Evolutionary conservation across 345 rosid genomes (phyloP).

Genomic region (Gossypium stocksii): DNA sequence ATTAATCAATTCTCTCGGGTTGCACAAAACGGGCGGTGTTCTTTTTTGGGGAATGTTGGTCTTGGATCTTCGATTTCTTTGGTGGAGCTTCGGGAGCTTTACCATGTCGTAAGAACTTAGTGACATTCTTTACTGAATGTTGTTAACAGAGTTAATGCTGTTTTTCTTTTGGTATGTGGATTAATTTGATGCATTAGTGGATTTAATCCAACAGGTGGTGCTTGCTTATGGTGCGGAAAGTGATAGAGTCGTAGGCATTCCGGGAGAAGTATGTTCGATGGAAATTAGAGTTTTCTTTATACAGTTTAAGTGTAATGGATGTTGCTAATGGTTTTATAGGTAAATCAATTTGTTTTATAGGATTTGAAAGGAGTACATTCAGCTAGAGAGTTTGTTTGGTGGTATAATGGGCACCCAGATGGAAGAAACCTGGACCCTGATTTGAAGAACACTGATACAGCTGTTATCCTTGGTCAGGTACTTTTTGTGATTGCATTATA

Average conservation of each 20-base stretch:
- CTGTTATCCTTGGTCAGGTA: constrained; percentile 85
- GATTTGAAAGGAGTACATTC: constrained; percentile 64
- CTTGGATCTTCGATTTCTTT: constrained; percentile 69
- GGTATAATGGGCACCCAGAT: constrained; percentile 96
- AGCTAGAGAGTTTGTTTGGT: constrained; percentile 96
- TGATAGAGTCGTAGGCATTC: constrained; percentile 75
- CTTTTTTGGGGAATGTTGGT: constrained; percentile 71
- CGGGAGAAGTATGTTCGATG: constrained; percentile 63
- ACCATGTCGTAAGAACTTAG: constrained; percentile 50
- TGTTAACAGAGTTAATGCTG: neutral
- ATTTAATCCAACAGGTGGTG: constrained; percentile 57
- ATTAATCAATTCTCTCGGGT: constrained; percentile 86
- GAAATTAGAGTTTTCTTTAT: neutral
- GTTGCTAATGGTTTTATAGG: neutral
- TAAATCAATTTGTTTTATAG: constrained; percentile 26
- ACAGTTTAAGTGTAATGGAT: neutral
- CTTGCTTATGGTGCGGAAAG: constrained; percentile 98
- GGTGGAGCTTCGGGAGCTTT: constrained; percentile 72
- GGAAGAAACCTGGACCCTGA: constrained; percentile 58
- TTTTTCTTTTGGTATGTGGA: neutral
- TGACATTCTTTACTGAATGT: neutral
- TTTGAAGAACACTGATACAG: constrained; percentile 66
- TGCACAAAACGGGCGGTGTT: constrained; percentile 55
- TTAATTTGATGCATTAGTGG: constrained; percentile 3
- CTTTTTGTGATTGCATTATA: constrained; percentile 3